Evolutionary conservation across 176 grass and related monocot species (phyloP).

Genomic region (Cenchrus purpureus): DNA sequence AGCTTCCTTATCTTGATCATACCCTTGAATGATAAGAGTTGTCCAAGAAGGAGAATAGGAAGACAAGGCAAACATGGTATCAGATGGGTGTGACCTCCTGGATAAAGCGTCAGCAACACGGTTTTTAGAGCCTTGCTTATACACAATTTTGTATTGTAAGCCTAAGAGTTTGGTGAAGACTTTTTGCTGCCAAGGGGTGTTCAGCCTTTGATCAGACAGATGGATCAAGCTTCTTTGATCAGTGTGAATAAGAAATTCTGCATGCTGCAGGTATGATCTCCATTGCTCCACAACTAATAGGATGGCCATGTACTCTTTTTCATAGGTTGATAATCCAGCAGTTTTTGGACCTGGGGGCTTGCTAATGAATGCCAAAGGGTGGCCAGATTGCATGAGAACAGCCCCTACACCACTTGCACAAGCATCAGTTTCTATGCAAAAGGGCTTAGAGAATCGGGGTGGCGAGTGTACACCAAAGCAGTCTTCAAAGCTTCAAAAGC

Average conservation of each 20-base stretch:
- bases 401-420: too few species aligned
- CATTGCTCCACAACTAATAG: background rate
- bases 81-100: too few species aligned
- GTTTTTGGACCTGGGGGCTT: too few species aligned
- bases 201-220: rapidly evolving
- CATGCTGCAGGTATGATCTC: background rate
- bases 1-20: too few species aligned
- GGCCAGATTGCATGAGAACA: too few species aligned
- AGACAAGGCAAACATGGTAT: background rate
- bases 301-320: background rate
- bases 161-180: background rate
- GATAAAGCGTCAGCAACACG: background rate
- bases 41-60: background rate
- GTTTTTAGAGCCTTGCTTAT: background rate
- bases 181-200: background rate
- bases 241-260: background rate
- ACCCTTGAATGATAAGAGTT: too few species aligned
- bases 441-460: too few species aligned
- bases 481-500: too few species aligned
- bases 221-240: background rate
- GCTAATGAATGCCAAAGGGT: too few species aligned
- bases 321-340: too few species aligned
- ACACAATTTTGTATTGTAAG: background rate
- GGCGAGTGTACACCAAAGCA: too few species aligned
- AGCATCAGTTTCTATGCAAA: too few species aligned